Percentiles rank a stretch among this genome's conserved stretches.
These are phyloP conservation scores for Microsporum audouinii DNA, from an alignment of 2,329 filamentous ascomycete genomes.

Conservation along the genomic window DNA sequence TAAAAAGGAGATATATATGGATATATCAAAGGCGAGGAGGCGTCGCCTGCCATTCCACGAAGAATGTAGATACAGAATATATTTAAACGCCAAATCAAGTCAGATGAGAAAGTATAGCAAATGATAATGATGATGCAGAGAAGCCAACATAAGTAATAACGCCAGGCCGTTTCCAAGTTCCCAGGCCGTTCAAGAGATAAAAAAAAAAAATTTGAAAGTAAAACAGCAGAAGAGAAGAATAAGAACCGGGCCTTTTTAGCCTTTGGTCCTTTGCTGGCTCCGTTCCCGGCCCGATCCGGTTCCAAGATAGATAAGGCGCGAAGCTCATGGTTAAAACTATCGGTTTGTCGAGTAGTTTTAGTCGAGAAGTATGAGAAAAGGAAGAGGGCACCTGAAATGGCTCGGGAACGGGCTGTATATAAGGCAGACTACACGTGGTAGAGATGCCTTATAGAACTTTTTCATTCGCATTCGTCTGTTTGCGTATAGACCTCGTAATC, in stretches of 20 bases:
- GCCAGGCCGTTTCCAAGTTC: not conserved
- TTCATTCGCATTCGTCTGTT: not conserved
- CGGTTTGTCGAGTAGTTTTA: not conserved
- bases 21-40: not conserved
- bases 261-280: not conserved
- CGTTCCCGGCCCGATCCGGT: not conserved
- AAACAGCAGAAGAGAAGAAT: not conserved
- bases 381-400: not conserved
- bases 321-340: not conserved
- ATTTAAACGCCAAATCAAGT: not conserved
- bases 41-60: not conserved
- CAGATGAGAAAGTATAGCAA: not conserved
- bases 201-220: not conserved
- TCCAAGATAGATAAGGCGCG: not conserved
- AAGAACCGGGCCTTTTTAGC: not conserved
- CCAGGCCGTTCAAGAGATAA: not conserved
- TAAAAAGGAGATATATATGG: not conserved
- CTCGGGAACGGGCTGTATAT: not conserved
- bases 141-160: not conserved
- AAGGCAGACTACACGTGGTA: not conserved
- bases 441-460: not conserved
- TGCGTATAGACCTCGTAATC: not conserved
- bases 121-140: not conserved
- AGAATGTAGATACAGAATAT: not conserved
- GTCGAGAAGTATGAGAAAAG: not conserved